Percentiles rank a stretch among this genome's conserved stretches.
phyloP scores from a whole-genome alignment of 495 filamentous ascomycete species.

The Hyaloscypha variabilis region DNA sequence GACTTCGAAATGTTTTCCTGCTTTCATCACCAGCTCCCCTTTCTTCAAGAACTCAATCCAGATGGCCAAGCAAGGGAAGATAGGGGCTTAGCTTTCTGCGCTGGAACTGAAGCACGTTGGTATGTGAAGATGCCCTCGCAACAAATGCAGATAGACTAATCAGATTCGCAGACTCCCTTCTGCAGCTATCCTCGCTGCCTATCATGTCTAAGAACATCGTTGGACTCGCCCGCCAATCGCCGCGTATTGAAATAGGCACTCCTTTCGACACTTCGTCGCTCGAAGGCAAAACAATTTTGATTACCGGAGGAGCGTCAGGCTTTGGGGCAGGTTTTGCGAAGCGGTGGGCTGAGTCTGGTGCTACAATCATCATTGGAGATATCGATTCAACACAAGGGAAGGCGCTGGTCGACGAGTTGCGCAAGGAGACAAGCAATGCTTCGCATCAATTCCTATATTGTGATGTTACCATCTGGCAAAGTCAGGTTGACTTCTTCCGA shows the following conservation, averaged over 20 bases:
- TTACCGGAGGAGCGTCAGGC: slow-evolving; percentile 53
- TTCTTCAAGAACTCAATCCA: neutral
- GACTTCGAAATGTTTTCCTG: neutral
- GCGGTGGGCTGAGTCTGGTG: slow-evolving; percentile 45
- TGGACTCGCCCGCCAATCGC: slow-evolving; percentile 30
- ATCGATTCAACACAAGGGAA: slow-evolving; percentile 42
- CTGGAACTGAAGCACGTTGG: neutral
- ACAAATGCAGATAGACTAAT: too few species aligned
- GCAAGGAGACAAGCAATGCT: slow-evolving; percentile 32
- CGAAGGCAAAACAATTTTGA: slow-evolving; percentile 47
- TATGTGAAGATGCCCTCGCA: too few species aligned
- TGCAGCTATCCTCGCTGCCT: neutral
- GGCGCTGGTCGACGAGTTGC: slow-evolving; percentile 35
- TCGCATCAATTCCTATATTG: slow-evolving; percentile 54
- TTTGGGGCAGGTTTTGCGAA: slow-evolving; percentile 47
- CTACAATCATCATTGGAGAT: slow-evolving; percentile 51
- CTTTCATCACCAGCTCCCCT: neutral
- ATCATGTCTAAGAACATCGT: slow-evolving; percentile 23
- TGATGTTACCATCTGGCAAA: slow-evolving; percentile 61
- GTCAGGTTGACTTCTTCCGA: slow-evolving; percentile 63
- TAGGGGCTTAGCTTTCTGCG: neutral
- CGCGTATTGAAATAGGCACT: slow-evolving; percentile 38
- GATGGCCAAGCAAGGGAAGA: neutral
- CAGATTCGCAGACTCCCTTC: neutral
- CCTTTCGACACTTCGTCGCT: slow-evolving; percentile 41